phyloP scores from a whole-genome alignment of 2,329 filamentous ascomycete species.

The Huntiella bhutanensis region DNA sequence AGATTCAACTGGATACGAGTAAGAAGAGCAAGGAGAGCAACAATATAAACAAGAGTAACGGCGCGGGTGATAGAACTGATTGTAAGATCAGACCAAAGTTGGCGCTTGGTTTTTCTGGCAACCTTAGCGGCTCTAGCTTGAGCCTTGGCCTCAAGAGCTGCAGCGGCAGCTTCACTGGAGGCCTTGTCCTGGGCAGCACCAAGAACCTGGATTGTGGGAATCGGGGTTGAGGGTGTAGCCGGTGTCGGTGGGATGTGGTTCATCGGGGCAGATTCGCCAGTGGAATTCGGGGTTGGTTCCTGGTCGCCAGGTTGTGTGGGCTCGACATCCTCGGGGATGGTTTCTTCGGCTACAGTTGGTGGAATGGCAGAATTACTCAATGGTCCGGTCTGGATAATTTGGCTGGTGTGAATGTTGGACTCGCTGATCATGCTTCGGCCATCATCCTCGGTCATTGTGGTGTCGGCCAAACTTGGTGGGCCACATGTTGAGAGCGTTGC shows the following conservation, averaged over 20 bases:
- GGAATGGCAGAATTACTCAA: constrained; percentile 22
- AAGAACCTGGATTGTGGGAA: constrained; percentile 1
- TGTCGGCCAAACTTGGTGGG: constrained; percentile 41
- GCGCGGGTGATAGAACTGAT: constrained; percentile 83
- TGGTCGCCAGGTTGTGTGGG: not conserved
- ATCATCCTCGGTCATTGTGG: constrained; percentile 70
- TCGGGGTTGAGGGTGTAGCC: constrained; percentile 1
- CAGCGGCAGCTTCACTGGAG: constrained; percentile 1
- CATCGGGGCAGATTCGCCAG: not conserved
- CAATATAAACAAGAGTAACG: constrained; percentile 80
- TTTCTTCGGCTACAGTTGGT: constrained; percentile 12
- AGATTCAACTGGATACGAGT: constrained; percentile 95
- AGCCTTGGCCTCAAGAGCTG: constrained; percentile 7
- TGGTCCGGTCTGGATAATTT: constrained; percentile 37
- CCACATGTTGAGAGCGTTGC: constrained; percentile 34
- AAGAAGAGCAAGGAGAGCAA: constrained; percentile 74
- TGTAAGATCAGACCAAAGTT: constrained; percentile 94
- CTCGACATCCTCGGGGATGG: constrained; percentile 6
- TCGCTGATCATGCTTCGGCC: constrained; percentile 62
- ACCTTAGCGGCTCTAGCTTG: constrained; percentile 13
- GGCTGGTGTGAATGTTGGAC: constrained; percentile 67
- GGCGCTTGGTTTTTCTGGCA: constrained; percentile 61
- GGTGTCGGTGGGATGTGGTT: not conserved
- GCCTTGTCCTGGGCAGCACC: constrained; percentile 1
- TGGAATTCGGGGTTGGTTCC: not conserved